A percentile compares a stretch with the other conserved stretches of the same genome.
Evolutionary conservation across 2,329 filamentous ascomycete genomes (phyloP).

Genomic region (Grosmannia penicillata): DNA sequence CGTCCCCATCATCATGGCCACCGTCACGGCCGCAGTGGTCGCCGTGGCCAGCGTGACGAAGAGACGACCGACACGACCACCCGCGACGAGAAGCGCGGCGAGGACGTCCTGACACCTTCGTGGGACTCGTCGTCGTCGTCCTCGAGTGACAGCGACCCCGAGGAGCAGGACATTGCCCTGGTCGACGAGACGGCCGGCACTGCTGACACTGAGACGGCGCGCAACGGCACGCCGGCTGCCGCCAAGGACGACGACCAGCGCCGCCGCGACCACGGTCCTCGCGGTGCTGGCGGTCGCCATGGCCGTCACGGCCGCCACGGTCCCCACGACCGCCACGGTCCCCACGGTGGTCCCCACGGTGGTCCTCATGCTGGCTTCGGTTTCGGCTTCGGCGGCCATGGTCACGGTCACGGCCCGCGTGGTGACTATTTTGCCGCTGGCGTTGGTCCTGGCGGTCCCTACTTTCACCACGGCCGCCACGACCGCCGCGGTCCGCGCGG

Average conservation of each 20-base stretch:
- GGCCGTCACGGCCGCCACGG: constrained; percentile 2
- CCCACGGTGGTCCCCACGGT: neutral
- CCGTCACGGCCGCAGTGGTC: constrained; percentile 3
- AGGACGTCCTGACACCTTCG: constrained; percentile 1
- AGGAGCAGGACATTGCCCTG: constrained; percentile 10
- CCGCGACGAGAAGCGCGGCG: neutral
- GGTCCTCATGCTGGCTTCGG: constrained; percentile 4
- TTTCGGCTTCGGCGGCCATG: constrained; percentile 4
- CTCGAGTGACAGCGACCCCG: neutral
- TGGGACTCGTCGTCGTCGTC: constrained; percentile 4
- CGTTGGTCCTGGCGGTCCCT: constrained; percentile 1
- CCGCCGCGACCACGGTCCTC: constrained; percentile 10
- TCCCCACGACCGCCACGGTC: neutral
- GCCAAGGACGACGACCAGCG: constrained; percentile 15
- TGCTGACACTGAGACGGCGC: constrained; percentile 15
- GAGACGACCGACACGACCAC: neutral
- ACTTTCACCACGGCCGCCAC: constrained; percentile 3
- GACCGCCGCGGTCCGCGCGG: constrained; percentile 9
- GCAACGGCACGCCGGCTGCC: constrained; percentile 4
- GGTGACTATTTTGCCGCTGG: neutral
- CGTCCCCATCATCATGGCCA: neutral
- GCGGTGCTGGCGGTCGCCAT: neutral
- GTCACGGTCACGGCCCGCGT: constrained; percentile 3
- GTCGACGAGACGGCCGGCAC: constrained; percentile 6
- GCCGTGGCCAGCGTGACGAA: neutral